Evolutionary conservation across 495 filamentous ascomycete genomes (phyloP), one percentile per base, ranked within the genome.

Genomic region (Mycothermus thermophilus): DNA sequence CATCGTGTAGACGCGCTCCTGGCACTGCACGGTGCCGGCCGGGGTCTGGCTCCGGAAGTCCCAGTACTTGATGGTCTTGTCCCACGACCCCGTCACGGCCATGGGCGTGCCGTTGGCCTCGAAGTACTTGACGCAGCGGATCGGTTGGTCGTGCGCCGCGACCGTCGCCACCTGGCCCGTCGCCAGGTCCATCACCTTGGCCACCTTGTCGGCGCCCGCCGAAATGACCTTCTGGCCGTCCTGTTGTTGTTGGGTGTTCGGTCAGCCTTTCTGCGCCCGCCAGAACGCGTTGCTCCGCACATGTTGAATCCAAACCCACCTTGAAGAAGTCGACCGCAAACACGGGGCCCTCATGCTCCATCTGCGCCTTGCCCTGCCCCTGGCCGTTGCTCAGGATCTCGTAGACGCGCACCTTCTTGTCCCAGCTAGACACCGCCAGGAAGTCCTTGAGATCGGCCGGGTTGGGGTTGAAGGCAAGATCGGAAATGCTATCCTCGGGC

Each of bases 21-120:
- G 77, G 46, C 77, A 79, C 5, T 66, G 58, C 14, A 94, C 37
- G 6, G 62, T 57, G 1, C 67, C 81, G 19, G 77, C 74, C 4
- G 83, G 71, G 13, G 29, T 29, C 23, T 62, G 56, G 41, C 71
- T 65, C 12, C 85, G 77, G 31, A 93, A 55, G 54, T 96, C 88
- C 88, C 88, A 96, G 62, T 88, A 93, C 55, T 90, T 93, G 57
- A 96, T 63, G 1, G 77, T 90, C 64, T 90, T 92, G 62, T 96
- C 88, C 88, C 88, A 96, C 2, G 80, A 86, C 23, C 88, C 88
- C 1, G 88, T 90, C 16, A 87, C 76, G 20, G 94, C 66, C 52
- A 90, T 75, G 43, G 63, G 78, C 36, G 55, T 53, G 27, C 62
- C 59, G 44, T 60, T 64, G 34, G 54, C 66, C 47, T 71, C 66